Percentiles rank a stretch among this genome's conserved stretches.
Evolutionary conservation across 768 basidiomycete genomes (phyloP).

Genomic region (Kwoniella newhampshirensis): DNA sequence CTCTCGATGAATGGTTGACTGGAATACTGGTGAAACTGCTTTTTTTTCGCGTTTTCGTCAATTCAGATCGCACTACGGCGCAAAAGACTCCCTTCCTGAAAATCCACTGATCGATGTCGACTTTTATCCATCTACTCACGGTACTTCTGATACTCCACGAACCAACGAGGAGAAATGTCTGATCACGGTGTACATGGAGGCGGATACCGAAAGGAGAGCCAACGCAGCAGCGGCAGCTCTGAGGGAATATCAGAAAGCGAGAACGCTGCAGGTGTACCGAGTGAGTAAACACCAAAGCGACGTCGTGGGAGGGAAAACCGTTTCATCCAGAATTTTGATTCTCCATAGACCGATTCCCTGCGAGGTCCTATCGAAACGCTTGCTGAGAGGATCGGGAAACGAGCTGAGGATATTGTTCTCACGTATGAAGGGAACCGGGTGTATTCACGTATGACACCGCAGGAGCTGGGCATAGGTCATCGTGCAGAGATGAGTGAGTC

Average conservation of each 20-base stretch:
- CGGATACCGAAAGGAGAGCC: constrained; percentile 10
- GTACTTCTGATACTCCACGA: constrained; percentile 1
- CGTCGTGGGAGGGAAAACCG: constrained; percentile 18
- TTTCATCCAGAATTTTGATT: background rate
- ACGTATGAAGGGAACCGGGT: constrained; percentile 23
- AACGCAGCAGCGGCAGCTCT: constrained; percentile 14
- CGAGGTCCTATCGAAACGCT: constrained; percentile 14
- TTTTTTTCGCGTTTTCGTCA: too few relatives aligned
- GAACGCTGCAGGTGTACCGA: constrained; percentile 6
- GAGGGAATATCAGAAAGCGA: constrained; percentile 18
- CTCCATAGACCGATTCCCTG: constrained; percentile 17
- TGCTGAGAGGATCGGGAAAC: constrained; percentile 22
- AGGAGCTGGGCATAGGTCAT: constrained; percentile 9
- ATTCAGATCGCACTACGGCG: background rate
- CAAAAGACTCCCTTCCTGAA: background rate
- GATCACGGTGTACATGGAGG: constrained; percentile 16
- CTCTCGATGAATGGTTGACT: background rate
- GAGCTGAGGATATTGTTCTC: constrained; percentile 26
- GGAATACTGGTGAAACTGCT: too few relatives aligned
- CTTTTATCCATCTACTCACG: background rate
- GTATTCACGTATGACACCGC: constrained; percentile 11
- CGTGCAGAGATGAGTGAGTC: constrained; percentile 21
- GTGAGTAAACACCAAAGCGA: too few relatives aligned
- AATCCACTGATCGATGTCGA: background rate
- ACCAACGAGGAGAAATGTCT: constrained; percentile 6